Evolutionary conservation across 2,329 filamentous ascomycete species (phyloP), one percentile per base, ranked within the genome.

Genomic region (Pseudomassariella vexata): DNA sequence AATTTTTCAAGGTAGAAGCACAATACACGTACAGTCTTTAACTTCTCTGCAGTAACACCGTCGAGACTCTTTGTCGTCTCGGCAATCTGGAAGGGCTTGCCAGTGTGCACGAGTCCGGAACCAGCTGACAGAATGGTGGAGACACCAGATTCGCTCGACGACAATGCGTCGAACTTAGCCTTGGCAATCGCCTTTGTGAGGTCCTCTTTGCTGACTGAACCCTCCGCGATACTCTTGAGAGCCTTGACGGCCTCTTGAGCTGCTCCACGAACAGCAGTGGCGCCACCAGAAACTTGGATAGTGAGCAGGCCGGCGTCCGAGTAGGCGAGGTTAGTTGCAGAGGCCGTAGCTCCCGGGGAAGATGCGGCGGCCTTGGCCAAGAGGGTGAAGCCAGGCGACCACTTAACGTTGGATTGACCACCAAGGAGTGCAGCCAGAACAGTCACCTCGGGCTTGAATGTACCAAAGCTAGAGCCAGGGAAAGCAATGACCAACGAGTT

Each of bases 281-380:
- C 85, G 30, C 78, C 66, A 36, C 92, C 94, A 35, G 71, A 77
- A 48, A 98, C 73, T 56, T 86, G 80, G 49, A 95, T 78, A 52
- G 85, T 77, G 46, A 98, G 70, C 28, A 98, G 83, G 52, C 92
- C 90, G 45, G 92, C 86, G 55, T 98, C 92, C 11, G 90, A 95
- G 77, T 95, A 98, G 45, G 82, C 74, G 46, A 79, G 68, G 44
- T 92, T 90, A 52, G 80, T 75, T 42, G 90, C 86, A 22, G 76
- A 71, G 51, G 87, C 76, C 31, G 70, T 73, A 42, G 84, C 76
- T 45, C 79, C 77, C 22, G 80, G 70, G 51, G 77, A 68, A 27
- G 73, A 70, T 40, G 80, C 70, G 36, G 79, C 74, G 39, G 82
- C 82, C 71, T 95, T 89, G 55, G 84, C 75, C 39, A 98, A 77